phyloP scores from a whole-genome alignment of 2,329 filamentous ascomycete species.

The Neophaeococcomyces aloes region DNA sequence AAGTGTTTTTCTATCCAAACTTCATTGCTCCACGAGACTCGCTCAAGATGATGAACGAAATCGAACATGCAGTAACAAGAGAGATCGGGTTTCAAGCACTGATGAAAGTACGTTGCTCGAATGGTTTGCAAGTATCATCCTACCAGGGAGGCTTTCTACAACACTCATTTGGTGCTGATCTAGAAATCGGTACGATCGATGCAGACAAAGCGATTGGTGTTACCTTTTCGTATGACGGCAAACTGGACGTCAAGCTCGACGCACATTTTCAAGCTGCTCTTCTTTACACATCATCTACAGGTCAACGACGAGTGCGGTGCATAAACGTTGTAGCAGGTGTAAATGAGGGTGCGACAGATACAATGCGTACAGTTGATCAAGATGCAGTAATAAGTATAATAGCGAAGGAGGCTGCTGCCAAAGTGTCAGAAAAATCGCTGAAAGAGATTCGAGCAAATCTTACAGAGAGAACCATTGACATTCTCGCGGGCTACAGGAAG shows the following conservation, averaged over 20 bases:
- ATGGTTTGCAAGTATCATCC: conserved; percentile 81
- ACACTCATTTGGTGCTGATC: conserved; percentile 85
- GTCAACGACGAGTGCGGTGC: conserved; percentile 82
- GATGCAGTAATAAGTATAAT: conserved; percentile 82
- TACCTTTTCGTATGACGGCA: conserved; percentile 89
- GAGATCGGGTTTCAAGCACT: conserved; percentile 92
- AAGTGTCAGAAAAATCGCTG: conserved; percentile 62
- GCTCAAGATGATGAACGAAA: conserved; percentile 71
- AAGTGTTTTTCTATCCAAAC: conserved; percentile 94
- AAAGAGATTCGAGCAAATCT: conserved; percentile 77
- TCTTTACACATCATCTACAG: conserved; percentile 83
- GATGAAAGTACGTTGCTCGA: conserved; percentile 98
- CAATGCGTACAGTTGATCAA: conserved; percentile 88
- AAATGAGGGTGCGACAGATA: conserved; percentile 70
- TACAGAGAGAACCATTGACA: conserved; percentile 85
- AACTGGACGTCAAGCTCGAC: conserved; percentile 91
- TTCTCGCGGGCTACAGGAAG: conserved; percentile 84
- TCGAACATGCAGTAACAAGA: conserved; percentile 73
- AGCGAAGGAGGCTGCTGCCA: conserved; percentile 84
- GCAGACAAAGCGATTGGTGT: conserved; percentile 88
- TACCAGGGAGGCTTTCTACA: conserved; percentile 97
- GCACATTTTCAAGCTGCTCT: conserved; percentile 95
- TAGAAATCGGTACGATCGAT: conserved; percentile 87
- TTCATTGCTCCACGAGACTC: conserved; percentile 81
- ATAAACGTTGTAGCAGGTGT: conserved; percentile 89